Evolutionary conservation across 2,329 filamentous ascomycete genomes (phyloP).

Genomic region (Talaromyces sp.): DNA sequence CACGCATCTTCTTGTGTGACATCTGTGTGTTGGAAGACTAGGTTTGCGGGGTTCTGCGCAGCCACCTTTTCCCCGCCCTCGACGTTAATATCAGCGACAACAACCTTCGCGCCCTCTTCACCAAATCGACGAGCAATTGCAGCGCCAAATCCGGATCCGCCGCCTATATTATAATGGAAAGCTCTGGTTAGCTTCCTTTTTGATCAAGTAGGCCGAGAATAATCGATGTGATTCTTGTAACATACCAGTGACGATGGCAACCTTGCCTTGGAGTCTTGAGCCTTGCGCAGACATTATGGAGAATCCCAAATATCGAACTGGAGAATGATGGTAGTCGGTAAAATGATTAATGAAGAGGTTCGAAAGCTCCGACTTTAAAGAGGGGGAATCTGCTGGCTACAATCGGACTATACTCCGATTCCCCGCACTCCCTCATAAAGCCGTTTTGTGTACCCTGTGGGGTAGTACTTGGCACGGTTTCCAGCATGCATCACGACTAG

Average conservation of each 20-base stretch:
- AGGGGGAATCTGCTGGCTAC: neutral
- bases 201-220: neutral
- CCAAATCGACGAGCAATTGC: constrained; percentile 45
- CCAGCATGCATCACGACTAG: no score
- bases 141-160: constrained; percentile 47
- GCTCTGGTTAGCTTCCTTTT: neutral
- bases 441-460: neutral
- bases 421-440: constrained; percentile 2
- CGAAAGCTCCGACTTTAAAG: neutral
- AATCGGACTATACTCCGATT: constrained; percentile 2
- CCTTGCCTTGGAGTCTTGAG: constrained; percentile 46
- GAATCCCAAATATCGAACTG: neutral
- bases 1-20: constrained; percentile 40
- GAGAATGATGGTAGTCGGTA: neutral
- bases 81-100: constrained; percentile 46
- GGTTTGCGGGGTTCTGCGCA: constrained; percentile 29
- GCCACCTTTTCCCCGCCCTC: constrained; percentile 37
- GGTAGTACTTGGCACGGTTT: no score
- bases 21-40: constrained; percentile 39
- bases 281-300: constrained; percentile 22
- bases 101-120: constrained; percentile 46
- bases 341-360: neutral
- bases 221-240: neutral
- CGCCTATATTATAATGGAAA: constrained; percentile 26
- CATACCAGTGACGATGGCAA: constrained; percentile 50